Conservation (phyloP, 768 basidiomycete species). For the Nidularia pulvinata region DNA sequence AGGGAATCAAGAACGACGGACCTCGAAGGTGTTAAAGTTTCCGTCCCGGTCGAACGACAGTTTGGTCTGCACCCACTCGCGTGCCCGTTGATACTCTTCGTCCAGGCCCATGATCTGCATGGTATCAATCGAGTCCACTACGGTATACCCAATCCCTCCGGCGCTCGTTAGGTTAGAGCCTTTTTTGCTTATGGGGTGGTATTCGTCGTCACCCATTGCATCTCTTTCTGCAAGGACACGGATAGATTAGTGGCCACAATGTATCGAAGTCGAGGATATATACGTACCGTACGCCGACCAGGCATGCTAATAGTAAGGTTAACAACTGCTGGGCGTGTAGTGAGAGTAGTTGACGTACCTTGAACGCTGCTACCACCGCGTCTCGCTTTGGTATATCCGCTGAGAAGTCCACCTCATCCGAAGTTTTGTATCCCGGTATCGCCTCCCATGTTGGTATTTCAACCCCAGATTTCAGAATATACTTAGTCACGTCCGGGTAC, state of each 20-base stretch:
- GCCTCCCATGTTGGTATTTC: conserved; percentile 5
- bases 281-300: conserved; percentile 83
- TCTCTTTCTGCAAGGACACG: conserved; percentile 63
- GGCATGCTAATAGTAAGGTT: conserved; percentile 57
- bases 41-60: conserved; percentile 82
- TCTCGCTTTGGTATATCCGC: conserved; percentile 65
- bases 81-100: conserved; percentile 79
- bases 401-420: conserved; percentile 11
- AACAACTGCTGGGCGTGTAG: background rate
- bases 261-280: background rate
- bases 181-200: conserved; percentile 75
- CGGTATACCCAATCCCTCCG: conserved; percentile 89
- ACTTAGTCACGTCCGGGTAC: background rate
- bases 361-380: conserved; percentile 79
- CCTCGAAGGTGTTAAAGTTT: conserved; percentile 89
- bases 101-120: conserved; percentile 86
- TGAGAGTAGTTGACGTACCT: conserved; percentile 39
- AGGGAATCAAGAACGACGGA: conserved; percentile 24
- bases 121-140: conserved; percentile 88
- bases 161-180: conserved; percentile 79
- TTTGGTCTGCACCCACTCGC: conserved; percentile 72
- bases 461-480: background rate
- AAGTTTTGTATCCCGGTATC: conserved; percentile 1
- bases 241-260: background rate
- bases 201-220: conserved; percentile 93